These are phyloP conservation scores for Vitis vinifera DNA, from an alignment of 164 flowering plant species.

Conservation along the genomic window ASM3070453v1 NC_081807.1:7658501-7659000, in stretches of 20 bases:
- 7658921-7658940: conserved; percentile 37
- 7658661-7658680: conserved; percentile 51
- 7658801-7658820: conserved; percentile 58
- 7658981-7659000: neutral
- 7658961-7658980: conserved; percentile 28
- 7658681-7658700: conserved; percentile 79
- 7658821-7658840: conserved; percentile 77
- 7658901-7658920: conserved; percentile 47
- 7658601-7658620: conserved; percentile 58
- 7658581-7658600: conserved; percentile 35
- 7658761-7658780: no score
- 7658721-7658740: neutral
- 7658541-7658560: neutral
- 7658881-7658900: conserved; percentile 65
- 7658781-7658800: conserved; percentile 60
- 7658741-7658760: neutral
- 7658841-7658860: conserved; percentile 59
- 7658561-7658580: neutral
- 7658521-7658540: neutral
- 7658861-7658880: conserved; percentile 67
- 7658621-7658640: conserved; percentile 73
- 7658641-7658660: conserved; percentile 57
- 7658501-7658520: neutral
- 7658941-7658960: conserved; percentile 34
- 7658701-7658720: no score